Percentiles rank a stretch among this genome's conserved stretches.
These are phyloP conservation scores for Neurospora sp. DNA, from an alignment of 495 filamentous ascomycete genomes.

Conservation along the genomic window DNA sequence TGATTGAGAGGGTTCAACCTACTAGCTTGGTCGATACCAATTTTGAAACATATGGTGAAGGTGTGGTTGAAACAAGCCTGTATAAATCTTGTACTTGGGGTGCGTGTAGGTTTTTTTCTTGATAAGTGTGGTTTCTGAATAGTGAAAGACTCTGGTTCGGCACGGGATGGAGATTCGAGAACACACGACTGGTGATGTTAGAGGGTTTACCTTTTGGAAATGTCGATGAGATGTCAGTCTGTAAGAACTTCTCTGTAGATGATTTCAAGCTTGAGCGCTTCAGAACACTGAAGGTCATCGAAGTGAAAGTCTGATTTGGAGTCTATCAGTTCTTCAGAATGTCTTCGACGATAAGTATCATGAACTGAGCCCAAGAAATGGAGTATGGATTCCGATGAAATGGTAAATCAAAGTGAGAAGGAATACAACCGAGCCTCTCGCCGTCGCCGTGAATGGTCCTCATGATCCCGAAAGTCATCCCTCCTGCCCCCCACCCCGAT, in stretches of 20 bases:
- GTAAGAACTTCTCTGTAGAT: background rate
- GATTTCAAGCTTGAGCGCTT: background rate
- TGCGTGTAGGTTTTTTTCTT: background rate
- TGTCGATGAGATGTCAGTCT: background rate
- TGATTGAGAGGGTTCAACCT: background rate
- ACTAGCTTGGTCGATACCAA: background rate
- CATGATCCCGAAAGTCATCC: background rate
- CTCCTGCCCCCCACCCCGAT: background rate
- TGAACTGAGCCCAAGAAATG: background rate
- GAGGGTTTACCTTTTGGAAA: background rate
- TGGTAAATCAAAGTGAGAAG: background rate
- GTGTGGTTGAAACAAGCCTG: background rate
- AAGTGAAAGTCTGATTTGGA: background rate
- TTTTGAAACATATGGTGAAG: background rate
- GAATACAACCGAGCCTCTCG: background rate
- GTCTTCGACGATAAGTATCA: background rate
- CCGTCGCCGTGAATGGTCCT: background rate
- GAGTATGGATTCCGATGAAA: background rate
- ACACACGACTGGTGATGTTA: background rate
- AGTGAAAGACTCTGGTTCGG: background rate
- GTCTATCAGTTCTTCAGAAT: background rate
- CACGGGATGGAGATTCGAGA: background rate
- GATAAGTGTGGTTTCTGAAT: background rate
- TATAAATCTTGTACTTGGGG: background rate
- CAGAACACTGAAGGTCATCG: background rate